phyloP scores from a whole-genome alignment of 2,329 filamentous ascomycete genomes.

The Colletotrichum salicis region DNA sequence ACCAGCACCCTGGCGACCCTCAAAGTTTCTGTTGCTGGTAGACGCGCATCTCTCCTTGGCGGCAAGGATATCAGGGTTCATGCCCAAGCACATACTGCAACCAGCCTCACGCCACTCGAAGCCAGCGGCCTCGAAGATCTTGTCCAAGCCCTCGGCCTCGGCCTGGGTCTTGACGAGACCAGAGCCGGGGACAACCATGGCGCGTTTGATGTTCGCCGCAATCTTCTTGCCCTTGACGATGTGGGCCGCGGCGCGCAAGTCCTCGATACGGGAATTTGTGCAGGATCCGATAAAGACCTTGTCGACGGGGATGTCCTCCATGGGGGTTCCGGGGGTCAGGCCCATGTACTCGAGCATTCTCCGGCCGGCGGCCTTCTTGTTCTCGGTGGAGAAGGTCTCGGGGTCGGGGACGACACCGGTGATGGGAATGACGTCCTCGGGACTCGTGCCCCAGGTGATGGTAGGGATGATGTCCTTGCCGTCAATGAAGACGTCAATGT shows the following conservation, averaged over 20 bases:
- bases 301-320: constrained; percentile 92
- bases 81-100: constrained; percentile 98
- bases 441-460: constrained; percentile 95
- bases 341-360: constrained; percentile 97
- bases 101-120: constrained; percentile 99
- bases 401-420: constrained; percentile 91
- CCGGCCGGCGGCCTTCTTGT: constrained; percentile 82
- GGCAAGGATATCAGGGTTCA: constrained; percentile 97
- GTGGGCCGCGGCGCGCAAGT: constrained; percentile 86
- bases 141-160: constrained; percentile 90
- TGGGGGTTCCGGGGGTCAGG: constrained; percentile 82
- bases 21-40: constrained; percentile 97
- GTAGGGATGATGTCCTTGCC: constrained; percentile 94
- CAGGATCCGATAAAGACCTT: constrained; percentile 99
- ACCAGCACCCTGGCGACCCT: constrained; percentile 91
- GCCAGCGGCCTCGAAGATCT: constrained; percentile 89
- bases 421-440: constrained; percentile 95
- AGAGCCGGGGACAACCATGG: constrained; percentile 96
- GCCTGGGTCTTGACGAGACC: constrained; percentile 93
- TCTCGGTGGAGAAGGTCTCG: constrained; percentile 82
- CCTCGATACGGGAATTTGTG: constrained; percentile 97
- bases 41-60: constrained; percentile 93
- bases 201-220: constrained; percentile 88
- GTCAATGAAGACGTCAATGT: constrained; percentile 89
- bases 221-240: constrained; percentile 90